Evolutionary conservation across 768 basidiomycete species (phyloP).

Genomic region (Pulveroboletus sp.): DNA sequence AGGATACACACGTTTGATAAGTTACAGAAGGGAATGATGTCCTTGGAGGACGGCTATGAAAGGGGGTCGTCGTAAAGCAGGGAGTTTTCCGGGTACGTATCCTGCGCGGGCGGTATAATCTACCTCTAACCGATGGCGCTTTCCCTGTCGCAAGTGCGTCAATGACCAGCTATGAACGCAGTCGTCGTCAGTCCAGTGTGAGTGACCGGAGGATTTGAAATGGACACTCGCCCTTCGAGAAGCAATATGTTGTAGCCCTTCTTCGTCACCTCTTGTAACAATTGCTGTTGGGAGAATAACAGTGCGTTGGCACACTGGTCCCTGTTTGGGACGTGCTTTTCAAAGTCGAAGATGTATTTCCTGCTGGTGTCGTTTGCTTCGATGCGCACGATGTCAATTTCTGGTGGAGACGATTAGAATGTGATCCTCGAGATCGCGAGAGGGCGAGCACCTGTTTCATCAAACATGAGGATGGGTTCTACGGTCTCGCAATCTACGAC

Average conservation of each 20-base stretch:
- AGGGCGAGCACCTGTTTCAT: constrained; percentile 49
- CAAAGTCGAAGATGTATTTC: constrained; percentile 58
- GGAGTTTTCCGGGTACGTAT: constrained; percentile 45
- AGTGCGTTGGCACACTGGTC: constrained; percentile 50
- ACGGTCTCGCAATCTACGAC: constrained; percentile 65
- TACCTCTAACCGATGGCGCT: constrained; percentile 61
- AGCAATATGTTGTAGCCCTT: constrained; percentile 62
- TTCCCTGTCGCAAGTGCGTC: constrained; percentile 59
- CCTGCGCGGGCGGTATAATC: constrained; percentile 68
- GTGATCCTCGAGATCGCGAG: constrained; percentile 3
- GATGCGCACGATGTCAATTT: constrained; percentile 55
- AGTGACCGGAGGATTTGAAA: neutral
- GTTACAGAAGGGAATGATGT: constrained; percentile 25
- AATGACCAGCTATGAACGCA: constrained; percentile 52
- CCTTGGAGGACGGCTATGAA: constrained; percentile 62
- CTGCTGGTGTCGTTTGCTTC: constrained; percentile 50
- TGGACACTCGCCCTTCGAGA: constrained; percentile 54
- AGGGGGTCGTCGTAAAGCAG: constrained; percentile 49
- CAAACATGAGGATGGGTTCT: constrained; percentile 60
- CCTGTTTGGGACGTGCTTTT: constrained; percentile 41
- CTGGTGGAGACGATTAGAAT: constrained; percentile 31
- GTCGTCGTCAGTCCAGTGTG: constrained; percentile 1
- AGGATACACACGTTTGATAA: constrained; percentile 27
- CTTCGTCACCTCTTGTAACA: constrained; percentile 50
- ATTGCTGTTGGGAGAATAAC: constrained; percentile 58